Percentiles rank a stretch among this genome's conserved stretches.
phyloP scores from a whole-genome alignment of 495 filamentous ascomycete genomes.

The Daldinia decipiens region DNA sequence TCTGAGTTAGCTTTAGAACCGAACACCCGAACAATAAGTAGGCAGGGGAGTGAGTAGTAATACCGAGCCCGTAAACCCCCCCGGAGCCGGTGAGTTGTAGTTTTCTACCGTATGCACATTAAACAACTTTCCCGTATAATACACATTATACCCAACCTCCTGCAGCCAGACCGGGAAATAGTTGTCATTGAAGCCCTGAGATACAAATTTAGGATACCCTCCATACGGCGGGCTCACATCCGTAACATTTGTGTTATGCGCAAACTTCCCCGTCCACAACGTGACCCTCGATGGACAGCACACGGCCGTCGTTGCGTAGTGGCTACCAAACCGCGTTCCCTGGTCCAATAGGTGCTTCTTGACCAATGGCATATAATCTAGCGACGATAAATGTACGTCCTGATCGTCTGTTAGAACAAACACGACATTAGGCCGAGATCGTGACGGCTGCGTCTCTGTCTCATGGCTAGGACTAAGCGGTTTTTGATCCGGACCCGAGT shows the following conservation, averaged over 20 bases:
- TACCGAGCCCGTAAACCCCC: constrained; percentile 63
- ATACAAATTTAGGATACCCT: constrained; percentile 72
- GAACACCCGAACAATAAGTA: background rate
- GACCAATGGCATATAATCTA: constrained; percentile 65
- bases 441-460: background rate
- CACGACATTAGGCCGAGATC: constrained; percentile 49
- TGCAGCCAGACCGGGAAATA: constrained; percentile 75
- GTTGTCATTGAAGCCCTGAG: constrained; percentile 69
- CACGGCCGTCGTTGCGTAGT: constrained; percentile 67
- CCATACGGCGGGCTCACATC: constrained; percentile 70
- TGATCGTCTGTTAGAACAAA: constrained; percentile 72
- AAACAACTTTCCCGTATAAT: constrained; percentile 75
- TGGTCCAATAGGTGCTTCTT: constrained; percentile 58
- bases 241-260: constrained; percentile 78
- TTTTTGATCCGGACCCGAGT: constrained; percentile 12
- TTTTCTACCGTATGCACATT: constrained; percentile 67
- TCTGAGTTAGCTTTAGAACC: constrained; percentile 5
- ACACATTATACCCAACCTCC: constrained; percentile 71
- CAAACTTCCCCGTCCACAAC: constrained; percentile 70
- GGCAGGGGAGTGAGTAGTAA: background rate
- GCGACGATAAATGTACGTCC: constrained; percentile 63
- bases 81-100: constrained; percentile 63
- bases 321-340: constrained; percentile 63
- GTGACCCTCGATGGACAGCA: constrained; percentile 72
- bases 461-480: constrained; percentile 7